Conservation (phyloP, 139 green algal genomes). For the Nannochloris sp. region DNA sequence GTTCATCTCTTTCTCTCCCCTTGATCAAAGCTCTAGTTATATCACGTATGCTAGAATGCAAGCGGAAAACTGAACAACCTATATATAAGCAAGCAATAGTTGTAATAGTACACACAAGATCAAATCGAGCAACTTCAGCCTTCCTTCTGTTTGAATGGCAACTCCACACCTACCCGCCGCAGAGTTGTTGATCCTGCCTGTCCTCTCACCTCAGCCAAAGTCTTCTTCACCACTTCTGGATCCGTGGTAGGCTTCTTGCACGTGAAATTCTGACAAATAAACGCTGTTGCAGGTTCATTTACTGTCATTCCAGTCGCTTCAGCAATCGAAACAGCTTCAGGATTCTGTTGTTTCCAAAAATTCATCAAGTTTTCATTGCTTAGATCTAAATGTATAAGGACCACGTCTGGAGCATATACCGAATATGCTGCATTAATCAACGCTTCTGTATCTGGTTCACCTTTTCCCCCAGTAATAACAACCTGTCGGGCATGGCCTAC, state of each 20-base stretch:
- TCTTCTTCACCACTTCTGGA: constrained; percentile 26
- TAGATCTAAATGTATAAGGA: constrained; percentile 7
- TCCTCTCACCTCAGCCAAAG: constrained; percentile 35
- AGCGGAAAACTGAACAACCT: too few relatives aligned
- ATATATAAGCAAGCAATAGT: too few relatives aligned
- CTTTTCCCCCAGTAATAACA: constrained; percentile 40
- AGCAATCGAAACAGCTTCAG: constrained; percentile 52
- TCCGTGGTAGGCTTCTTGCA: constrained; percentile 55
- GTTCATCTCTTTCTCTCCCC: too few relatives aligned
- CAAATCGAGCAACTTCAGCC: too few relatives aligned
- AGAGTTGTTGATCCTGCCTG: neutral
- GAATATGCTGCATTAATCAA: constrained; percentile 57
- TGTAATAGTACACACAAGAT: too few relatives aligned
- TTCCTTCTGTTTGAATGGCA: neutral
- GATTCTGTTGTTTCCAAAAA: constrained; percentile 66
- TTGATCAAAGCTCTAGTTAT: too few relatives aligned
- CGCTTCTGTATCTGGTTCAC: constrained; percentile 23
- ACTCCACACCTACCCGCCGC: neutral
- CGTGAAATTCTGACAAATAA: constrained; percentile 59
- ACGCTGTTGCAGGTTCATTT: constrained; percentile 6
- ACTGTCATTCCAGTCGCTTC: constrained; percentile 4
- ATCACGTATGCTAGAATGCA: too few relatives aligned
- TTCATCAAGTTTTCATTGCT: neutral
- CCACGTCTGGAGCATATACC: constrained; percentile 43
- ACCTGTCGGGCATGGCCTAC: constrained; percentile 50